Percentiles rank a stretch among this genome's conserved stretches.
Conservation (phyloP, 2,329 filamentous ascomycete species). For the Neonectria sp. region DNA sequence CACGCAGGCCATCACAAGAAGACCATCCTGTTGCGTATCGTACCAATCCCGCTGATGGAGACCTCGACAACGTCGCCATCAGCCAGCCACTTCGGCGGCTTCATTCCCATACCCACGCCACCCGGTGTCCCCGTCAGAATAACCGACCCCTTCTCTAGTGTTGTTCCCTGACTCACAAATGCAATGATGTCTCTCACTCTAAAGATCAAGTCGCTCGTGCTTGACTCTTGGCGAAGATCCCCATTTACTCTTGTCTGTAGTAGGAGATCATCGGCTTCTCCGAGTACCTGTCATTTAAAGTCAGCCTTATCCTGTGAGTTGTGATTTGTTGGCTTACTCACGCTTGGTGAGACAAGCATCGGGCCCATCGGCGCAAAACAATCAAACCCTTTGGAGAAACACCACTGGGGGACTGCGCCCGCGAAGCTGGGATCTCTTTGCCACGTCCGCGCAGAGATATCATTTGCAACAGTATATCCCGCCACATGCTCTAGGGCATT, state of each 20-base stretch:
- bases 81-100: slow-evolving; percentile 20
- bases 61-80: slow-evolving; percentile 32
- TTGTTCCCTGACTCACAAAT: slow-evolving; percentile 28
- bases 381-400: slow-evolving; percentile 33
- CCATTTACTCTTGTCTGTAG: slow-evolving; percentile 32
- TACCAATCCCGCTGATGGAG: slow-evolving; percentile 25
- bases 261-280: slow-evolving; percentile 11
- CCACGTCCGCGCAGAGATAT: slow-evolving; percentile 25
- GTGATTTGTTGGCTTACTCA: not conserved
- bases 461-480: slow-evolving; percentile 30
- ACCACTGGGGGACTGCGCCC: slow-evolving; percentile 25
- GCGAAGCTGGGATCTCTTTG: slow-evolving; percentile 24
- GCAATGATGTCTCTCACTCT: slow-evolving; percentile 14
- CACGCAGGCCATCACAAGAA: slow-evolving; percentile 6
- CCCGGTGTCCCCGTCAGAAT: slow-evolving; percentile 32
- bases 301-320: not conserved
- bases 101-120: slow-evolving; percentile 29
- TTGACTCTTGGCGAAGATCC: slow-evolving; percentile 23
- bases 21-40: slow-evolving; percentile 25
- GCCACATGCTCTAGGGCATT: slow-evolving; percentile 27
- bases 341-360: slow-evolving; percentile 12
- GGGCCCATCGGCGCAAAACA: slow-evolving; percentile 31
- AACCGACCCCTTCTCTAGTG: slow-evolving; percentile 20
- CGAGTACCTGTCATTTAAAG: slow-evolving; percentile 7
- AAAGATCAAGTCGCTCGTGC: slow-evolving; percentile 27